These are phyloP conservation scores for Spiraea crenata DNA, from an alignment of 331 rosid species.

Conservation along the genomic window DNA sequence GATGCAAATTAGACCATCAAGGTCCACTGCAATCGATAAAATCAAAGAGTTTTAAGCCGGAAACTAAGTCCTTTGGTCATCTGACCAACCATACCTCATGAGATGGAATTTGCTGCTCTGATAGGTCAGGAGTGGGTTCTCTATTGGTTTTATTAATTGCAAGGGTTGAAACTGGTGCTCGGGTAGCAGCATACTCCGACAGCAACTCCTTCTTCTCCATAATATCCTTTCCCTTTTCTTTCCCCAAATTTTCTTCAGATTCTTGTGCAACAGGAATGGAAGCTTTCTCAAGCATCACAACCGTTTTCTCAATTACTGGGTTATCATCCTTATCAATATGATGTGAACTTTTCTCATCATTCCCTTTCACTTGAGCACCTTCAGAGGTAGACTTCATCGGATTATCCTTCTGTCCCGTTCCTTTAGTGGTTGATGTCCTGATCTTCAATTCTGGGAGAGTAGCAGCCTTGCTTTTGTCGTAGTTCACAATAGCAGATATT, in stretches of 20 bases:
- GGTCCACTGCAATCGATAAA: neutral
- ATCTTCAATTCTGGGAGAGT: constrained; percentile 92
- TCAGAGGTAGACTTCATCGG: constrained; percentile 41
- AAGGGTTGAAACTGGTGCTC: constrained; percentile 47
- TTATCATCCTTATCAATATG: constrained; percentile 56
- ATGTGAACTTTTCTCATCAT: constrained; percentile 34
- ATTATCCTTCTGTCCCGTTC: constrained; percentile 44
- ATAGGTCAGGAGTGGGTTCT: constrained; percentile 40
- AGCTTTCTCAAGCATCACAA: constrained; percentile 81
- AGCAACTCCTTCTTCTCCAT: constrained; percentile 35
- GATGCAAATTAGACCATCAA: constrained; percentile 8
- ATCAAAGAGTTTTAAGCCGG: neutral
- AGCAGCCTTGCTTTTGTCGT: constrained; percentile 81
- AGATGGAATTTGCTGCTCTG: constrained; percentile 37
- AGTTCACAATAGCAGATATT: constrained; percentile 77
- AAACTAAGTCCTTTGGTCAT: constrained; percentile 18
- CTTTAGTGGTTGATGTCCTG: constrained; percentile 58
- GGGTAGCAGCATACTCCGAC: constrained; percentile 45
- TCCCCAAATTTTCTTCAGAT: constrained; percentile 33
- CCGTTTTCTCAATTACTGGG: constrained; percentile 77
- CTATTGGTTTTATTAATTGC: constrained; percentile 38
- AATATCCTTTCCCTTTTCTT: constrained; percentile 26
- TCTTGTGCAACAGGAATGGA: constrained; percentile 32
- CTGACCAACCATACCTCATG: constrained; percentile 54
- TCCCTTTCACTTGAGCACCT: constrained; percentile 45